phyloP scores from a whole-genome alignment of 176 grass and related monocot genomes.

The Neostapfia colusana region DNA sequence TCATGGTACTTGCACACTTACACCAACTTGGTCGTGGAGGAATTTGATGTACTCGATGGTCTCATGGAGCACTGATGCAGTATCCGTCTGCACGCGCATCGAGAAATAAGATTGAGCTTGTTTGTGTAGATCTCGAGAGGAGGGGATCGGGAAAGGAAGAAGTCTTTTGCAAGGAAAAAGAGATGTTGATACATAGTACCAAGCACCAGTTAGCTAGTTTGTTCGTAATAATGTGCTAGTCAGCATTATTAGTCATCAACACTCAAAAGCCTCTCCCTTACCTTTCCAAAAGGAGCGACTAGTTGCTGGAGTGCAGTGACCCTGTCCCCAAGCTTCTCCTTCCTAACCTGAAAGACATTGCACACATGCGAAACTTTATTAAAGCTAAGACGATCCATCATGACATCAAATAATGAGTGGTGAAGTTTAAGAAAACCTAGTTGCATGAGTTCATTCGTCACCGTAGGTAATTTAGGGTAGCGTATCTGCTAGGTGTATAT shows the following conservation, averaged over 20 bases:
- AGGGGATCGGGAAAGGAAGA: constrained; percentile 48
- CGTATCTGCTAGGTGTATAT: not conserved
- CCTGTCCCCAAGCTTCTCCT: constrained; percentile 99
- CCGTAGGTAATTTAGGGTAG: not conserved
- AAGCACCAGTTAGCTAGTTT: constrained; percentile 31
- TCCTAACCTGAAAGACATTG: constrained; percentile 83
- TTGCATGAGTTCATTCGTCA: constrained; percentile 7
- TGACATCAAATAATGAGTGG: constrained; percentile 30
- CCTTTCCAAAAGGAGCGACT: constrained; percentile 99
- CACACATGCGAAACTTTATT: constrained; percentile 29
- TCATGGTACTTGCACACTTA: constrained; percentile 57
- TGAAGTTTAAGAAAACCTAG: constrained; percentile 3
- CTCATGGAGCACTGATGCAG: constrained; percentile 98
- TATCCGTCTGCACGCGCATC: constrained; percentile 80
- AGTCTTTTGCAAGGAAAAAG: constrained; percentile 49
- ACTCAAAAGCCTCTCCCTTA: constrained; percentile 45
- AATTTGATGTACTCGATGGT: constrained; percentile 99
- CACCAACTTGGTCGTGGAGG: constrained; percentile 94
- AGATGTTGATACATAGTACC: constrained; percentile 43
- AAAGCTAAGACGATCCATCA: constrained; percentile 2
- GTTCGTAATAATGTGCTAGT: constrained; percentile 18
- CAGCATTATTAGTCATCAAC: constrained; percentile 53
- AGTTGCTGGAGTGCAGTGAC: constrained; percentile 96
- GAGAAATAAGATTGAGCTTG: constrained; percentile 48
- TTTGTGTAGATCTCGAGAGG: constrained; percentile 38